phyloP scores from a whole-genome alignment of 345 rosid genomes.

The Lepidium didymum region DNA sequence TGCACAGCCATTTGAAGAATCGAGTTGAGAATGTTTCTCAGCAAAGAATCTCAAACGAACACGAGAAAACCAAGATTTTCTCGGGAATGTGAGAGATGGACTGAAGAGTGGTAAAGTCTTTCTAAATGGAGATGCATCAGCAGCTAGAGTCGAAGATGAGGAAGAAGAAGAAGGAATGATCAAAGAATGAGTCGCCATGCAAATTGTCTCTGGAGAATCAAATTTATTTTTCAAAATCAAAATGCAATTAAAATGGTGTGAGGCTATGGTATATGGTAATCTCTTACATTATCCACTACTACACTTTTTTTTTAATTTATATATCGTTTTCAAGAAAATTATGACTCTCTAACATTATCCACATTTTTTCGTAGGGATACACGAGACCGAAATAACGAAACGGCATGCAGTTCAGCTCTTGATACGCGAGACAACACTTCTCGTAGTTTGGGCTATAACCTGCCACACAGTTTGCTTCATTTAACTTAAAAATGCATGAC shows the following conservation, averaged over 20 bases:
- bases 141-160: slow-evolving; percentile 30
- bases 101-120: slow-evolving; percentile 26
- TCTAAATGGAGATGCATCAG: slow-evolving; percentile 28
- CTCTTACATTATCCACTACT: slow-evolving; percentile 12
- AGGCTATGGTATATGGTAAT: background rate
- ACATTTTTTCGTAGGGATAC: background rate
- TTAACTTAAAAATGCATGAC: background rate
- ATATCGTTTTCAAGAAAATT: background rate
- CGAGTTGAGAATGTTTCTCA: slow-evolving; percentile 39
- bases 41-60: slow-evolving; percentile 38
- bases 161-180: slow-evolving; percentile 23
- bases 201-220: background rate
- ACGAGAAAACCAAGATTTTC: slow-evolving; percentile 38
- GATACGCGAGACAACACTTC: background rate
- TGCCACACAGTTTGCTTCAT: background rate
- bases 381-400: background rate
- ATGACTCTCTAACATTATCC: background rate
- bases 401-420: background rate
- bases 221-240: background rate
- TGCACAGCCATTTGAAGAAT: slow-evolving; percentile 62
- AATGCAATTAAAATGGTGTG: slow-evolving; percentile 1
- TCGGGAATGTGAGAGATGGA: slow-evolving; percentile 29
- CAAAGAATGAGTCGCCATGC: slow-evolving; percentile 49
- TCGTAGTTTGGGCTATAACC: background rate
- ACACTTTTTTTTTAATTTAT: background rate